Conservation (phyloP, 1,284 basidiomycete species). For the Caloboletus inedulis region DNA sequence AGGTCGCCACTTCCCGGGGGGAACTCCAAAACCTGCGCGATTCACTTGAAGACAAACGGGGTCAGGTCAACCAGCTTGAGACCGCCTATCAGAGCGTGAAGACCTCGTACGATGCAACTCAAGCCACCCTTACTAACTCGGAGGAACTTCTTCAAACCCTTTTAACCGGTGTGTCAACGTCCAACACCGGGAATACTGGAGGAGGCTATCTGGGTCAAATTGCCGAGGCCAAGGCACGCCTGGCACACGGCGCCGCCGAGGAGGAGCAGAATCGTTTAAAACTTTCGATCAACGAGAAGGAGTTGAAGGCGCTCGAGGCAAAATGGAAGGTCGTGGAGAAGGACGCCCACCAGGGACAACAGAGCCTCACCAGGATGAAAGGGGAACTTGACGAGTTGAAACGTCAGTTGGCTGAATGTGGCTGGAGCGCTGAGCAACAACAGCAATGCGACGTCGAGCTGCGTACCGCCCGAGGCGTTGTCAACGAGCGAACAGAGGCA, state of each 20-base stretch:
- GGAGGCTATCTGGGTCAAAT: slow-evolving; percentile 98
- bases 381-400: slow-evolving; percentile 60
- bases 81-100: slow-evolving; percentile 68
- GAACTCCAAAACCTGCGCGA: slow-evolving; percentile 61
- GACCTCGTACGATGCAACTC: slow-evolving; percentile 63
- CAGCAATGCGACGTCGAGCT: slow-evolving; percentile 57
- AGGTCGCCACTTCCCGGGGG: slow-evolving; percentile 52
- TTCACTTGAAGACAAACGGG: slow-evolving; percentile 54
- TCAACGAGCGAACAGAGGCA: slow-evolving; percentile 67
- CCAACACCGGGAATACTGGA: slow-evolving; percentile 53
- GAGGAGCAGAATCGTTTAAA: slow-evolving; percentile 83
- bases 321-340: slow-evolving; percentile 84
- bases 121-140: slow-evolving; percentile 65
- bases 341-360: slow-evolving; percentile 76
- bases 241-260: slow-evolving; percentile 78
- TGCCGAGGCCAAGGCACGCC: slow-evolving; percentile 78
- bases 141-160: slow-evolving; percentile 97
- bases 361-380: slow-evolving; percentile 62
- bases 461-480: slow-evolving; percentile 53
- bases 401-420: slow-evolving; percentile 57
- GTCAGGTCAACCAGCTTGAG: slow-evolving; percentile 60
- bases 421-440: slow-evolving; percentile 83
- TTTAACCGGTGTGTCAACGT: slow-evolving; percentile 85
- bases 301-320: slow-evolving; percentile 75
- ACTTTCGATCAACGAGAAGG: slow-evolving; percentile 77